Conservation (phyloP, 108 stramenopile genomes). For the Skeletonema potamos region DNA sequence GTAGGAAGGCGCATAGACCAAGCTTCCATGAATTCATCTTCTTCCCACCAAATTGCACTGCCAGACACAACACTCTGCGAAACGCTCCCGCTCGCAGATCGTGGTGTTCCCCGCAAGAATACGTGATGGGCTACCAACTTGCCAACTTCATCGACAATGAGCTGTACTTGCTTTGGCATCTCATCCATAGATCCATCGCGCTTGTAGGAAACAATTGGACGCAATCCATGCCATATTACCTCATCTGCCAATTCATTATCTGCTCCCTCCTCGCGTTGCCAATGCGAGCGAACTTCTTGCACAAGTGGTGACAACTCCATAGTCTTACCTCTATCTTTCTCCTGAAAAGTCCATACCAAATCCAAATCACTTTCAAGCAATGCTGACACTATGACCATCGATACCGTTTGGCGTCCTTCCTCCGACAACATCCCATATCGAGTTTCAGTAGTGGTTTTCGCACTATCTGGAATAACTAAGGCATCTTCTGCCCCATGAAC, state of each 20-base stretch:
- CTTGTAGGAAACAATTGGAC: slow-evolving; percentile 13
- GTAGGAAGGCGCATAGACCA: slow-evolving; percentile 36
- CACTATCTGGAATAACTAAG: slow-evolving; percentile 12
- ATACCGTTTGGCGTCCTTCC: slow-evolving; percentile 40
- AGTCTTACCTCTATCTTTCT: slow-evolving; percentile 1
- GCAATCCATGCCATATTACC: slow-evolving; percentile 45
- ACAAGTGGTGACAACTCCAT: slow-evolving; percentile 22
- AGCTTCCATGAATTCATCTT: slow-evolving; percentile 35
- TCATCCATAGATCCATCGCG: background rate
- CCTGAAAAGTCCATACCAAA: slow-evolving; percentile 18
- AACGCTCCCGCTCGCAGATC: background rate
- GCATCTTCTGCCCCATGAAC: slow-evolving; percentile 45
- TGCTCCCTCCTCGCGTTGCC: slow-evolving; percentile 36
- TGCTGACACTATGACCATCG: slow-evolving; percentile 40
- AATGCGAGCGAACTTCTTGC: slow-evolving; percentile 32
- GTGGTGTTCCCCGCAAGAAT: slow-evolving; percentile 23
- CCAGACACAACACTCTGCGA: no score
- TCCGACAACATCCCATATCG: slow-evolving; percentile 42
- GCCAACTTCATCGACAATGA: slow-evolving; percentile 28
- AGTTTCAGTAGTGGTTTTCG: background rate
- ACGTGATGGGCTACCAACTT: slow-evolving; percentile 34
- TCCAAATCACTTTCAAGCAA: slow-evolving; percentile 39
- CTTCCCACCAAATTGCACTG: slow-evolving; percentile 11
- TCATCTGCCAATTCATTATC: slow-evolving; percentile 12
- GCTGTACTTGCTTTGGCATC: slow-evolving; percentile 21